Percentiles rank a stretch among this genome's conserved stretches.
Evolutionary conservation across 1,284 basidiomycete genomes (phyloP).

Genomic region (Boletus sp.): DNA sequence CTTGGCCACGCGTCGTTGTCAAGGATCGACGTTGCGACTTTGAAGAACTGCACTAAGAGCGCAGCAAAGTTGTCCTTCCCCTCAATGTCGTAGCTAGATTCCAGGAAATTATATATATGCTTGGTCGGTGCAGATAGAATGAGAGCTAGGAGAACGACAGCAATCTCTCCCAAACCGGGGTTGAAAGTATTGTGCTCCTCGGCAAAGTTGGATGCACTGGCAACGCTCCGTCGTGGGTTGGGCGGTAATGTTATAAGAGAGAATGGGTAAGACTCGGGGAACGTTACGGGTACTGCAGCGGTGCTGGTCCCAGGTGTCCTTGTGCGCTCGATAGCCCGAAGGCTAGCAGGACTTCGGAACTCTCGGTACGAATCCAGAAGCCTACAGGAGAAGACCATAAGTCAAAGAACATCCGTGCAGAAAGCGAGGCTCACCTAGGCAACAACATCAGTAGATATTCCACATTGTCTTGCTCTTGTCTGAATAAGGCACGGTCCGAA

Average conservation of each 20-base stretch:
- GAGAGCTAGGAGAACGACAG: slow-evolving; percentile 81
- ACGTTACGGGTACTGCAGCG: slow-evolving; percentile 72
- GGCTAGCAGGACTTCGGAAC: slow-evolving; percentile 65
- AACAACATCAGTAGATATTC: slow-evolving; percentile 85
- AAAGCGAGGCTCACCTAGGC: slow-evolving; percentile 57
- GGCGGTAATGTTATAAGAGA: slow-evolving; percentile 72
- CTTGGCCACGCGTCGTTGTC: slow-evolving; percentile 87
- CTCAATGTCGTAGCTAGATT: slow-evolving; percentile 80
- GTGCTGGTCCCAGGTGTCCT: slow-evolving; percentile 60
- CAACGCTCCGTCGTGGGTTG: slow-evolving; percentile 45
- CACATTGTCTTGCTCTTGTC: slow-evolving; percentile 90
- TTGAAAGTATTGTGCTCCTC: slow-evolving; percentile 60
- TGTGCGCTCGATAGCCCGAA: slow-evolving; percentile 67
- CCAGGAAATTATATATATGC: slow-evolving; percentile 77
- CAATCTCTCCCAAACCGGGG: slow-evolving; percentile 81
- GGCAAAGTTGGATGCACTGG: slow-evolving; percentile 37
- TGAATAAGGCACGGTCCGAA: slow-evolving; percentile 56
- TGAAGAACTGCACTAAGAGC: slow-evolving; percentile 78
- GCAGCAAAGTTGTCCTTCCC: slow-evolving; percentile 73
- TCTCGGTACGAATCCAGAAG: slow-evolving; percentile 82
- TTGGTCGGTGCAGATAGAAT: slow-evolving; percentile 76
- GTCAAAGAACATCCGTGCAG: slow-evolving; percentile 9
- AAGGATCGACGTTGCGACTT: slow-evolving; percentile 78
- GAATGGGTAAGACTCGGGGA: slow-evolving; percentile 93
- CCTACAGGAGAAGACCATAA: slow-evolving; percentile 11